Percentiles rank a stretch among this genome's conserved stretches.
Evolutionary conservation across 2,329 filamentous ascomycete species (phyloP).

Genomic region (Fusarium ambrosium): DNA sequence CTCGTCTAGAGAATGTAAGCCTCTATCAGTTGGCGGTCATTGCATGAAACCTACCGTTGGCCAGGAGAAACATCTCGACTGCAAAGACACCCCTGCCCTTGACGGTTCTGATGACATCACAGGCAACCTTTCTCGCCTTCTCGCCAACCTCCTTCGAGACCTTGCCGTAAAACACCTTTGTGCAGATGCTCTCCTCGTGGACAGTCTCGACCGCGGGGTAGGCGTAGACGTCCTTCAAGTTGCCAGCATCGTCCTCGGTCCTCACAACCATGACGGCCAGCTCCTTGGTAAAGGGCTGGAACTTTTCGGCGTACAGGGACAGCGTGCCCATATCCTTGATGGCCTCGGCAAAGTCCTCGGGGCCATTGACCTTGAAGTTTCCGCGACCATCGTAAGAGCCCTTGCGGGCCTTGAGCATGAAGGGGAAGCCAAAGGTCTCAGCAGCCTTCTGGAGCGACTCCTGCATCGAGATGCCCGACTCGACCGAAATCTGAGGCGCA

Average conservation of each 20-base stretch:
- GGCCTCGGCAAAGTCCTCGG: slow-evolving; percentile 70
- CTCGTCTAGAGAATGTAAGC: slow-evolving; percentile 55
- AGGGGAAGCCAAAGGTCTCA: slow-evolving; percentile 79
- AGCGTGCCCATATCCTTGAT: slow-evolving; percentile 77
- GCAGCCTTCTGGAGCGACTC: slow-evolving; percentile 75
- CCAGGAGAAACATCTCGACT: slow-evolving; percentile 92
- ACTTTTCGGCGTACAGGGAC: slow-evolving; percentile 90
- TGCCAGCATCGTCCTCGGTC: slow-evolving; percentile 76
- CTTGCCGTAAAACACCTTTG: slow-evolving; percentile 84
- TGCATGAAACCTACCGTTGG: slow-evolving; percentile 66
- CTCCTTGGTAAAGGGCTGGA: slow-evolving; percentile 87
- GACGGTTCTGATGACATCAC: slow-evolving; percentile 78
- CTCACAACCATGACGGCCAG: slow-evolving; percentile 95
- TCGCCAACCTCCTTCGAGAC: slow-evolving; percentile 85
- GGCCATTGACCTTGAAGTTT: slow-evolving; percentile 65
- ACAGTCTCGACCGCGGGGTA: slow-evolving; percentile 95
- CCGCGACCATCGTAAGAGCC: slow-evolving; percentile 93
- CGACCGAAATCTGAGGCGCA: slow-evolving; percentile 77
- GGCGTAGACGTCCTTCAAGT: slow-evolving; percentile 68
- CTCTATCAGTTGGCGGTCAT: not conserved
- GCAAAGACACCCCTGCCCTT: slow-evolving; percentile 94
- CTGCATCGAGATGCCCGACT: slow-evolving; percentile 66
- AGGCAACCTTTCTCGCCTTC: slow-evolving; percentile 54
- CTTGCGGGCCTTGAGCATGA: slow-evolving; percentile 92
- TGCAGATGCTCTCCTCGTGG: slow-evolving; percentile 96